A percentile compares a stretch with the other conserved stretches of the same genome.
phyloP scores from a whole-genome alignment of 2,329 filamentous ascomycete species.

The Verticillium zaregamsianum region DNA sequence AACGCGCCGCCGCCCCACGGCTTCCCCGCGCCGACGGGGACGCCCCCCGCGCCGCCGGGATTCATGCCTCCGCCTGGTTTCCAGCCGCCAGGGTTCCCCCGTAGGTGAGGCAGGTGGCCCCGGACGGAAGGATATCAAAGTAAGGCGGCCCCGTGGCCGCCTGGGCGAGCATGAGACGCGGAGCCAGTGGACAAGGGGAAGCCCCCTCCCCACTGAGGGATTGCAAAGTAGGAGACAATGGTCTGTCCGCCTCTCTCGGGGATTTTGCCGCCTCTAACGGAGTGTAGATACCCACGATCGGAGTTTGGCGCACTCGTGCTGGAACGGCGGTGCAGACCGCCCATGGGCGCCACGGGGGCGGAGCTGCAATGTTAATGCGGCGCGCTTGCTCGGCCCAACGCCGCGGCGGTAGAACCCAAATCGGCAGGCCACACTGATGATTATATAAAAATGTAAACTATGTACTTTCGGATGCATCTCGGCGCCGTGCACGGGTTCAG shows the following conservation, averaged over 20 bases:
- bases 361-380: neutral
- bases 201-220: neutral
- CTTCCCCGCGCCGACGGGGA: conserved; percentile 26
- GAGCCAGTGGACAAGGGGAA: neutral
- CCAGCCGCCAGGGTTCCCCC: conserved; percentile 19
- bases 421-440: neutral
- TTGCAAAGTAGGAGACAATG: neutral
- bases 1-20: conserved; percentile 32
- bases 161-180: no score
- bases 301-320: neutral
- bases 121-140: neutral
- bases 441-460: neutral
- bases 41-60: conserved; percentile 30
- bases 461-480: neutral
- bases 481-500: neutral
- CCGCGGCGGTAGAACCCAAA: neutral
- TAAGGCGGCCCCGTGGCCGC: neutral
- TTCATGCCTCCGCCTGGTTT: conserved; percentile 44
- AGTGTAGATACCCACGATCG: neutral
- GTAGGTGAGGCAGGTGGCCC: conserved; percentile 20
- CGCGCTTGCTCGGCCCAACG: no score
- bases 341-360: neutral
- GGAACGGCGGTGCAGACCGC: neutral
- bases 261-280: neutral
- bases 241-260: neutral